Evolutionary conservation across 1,284 basidiomycete species (phyloP), one percentile per base, ranked within the genome.

Genomic region (Heliocybe sulcata): DNA sequence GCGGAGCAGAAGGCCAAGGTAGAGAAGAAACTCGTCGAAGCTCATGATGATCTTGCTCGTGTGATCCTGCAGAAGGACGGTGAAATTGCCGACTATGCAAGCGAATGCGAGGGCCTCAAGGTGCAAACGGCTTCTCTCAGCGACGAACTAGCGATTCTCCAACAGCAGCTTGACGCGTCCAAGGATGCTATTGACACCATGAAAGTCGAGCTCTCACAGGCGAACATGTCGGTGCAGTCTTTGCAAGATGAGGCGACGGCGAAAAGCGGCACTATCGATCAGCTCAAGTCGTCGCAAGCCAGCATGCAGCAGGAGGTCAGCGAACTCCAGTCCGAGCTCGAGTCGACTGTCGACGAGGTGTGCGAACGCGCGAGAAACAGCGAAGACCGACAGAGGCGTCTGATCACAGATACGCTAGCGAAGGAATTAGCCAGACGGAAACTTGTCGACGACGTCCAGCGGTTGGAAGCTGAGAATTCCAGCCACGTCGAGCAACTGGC

Each of bases 271-370:
- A 45, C 47, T 2, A 50, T 56, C 2, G 52, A 56, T 9, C 57
- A 56, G 20, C 55, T 60, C 35, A 45, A 57, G 51, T 31, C 38
- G 19, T 45, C 57, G 14, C 54, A 56, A 14, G 57, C 54, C 33
- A 52, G 53, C 31, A 57, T 54, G 1, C 54, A 57, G 26, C 54
- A 53, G 19, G 53, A 55, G 12, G 48, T 59, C 10, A 52, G 49
- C 23, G 56, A 33, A 10, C 55, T 64, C 23, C 52, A 57, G 16
- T 33, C 57, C 9, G 55, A 56, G 29, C 58, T 66, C n/a, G 54
- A 63, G 23, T 35, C 56, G 25, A 56, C 54, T 6, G 45, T 60
- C 10, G 63, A 63, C 16, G 55, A 55, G 31, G 52, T 61, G 11
- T 54, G 59, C 14, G 51, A 58, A 26, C 59, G 58, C 35, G 52